Evolutionary conservation across 2,329 filamentous ascomycete genomes (phyloP).

Genomic region (Fusarium caatingaense): DNA sequence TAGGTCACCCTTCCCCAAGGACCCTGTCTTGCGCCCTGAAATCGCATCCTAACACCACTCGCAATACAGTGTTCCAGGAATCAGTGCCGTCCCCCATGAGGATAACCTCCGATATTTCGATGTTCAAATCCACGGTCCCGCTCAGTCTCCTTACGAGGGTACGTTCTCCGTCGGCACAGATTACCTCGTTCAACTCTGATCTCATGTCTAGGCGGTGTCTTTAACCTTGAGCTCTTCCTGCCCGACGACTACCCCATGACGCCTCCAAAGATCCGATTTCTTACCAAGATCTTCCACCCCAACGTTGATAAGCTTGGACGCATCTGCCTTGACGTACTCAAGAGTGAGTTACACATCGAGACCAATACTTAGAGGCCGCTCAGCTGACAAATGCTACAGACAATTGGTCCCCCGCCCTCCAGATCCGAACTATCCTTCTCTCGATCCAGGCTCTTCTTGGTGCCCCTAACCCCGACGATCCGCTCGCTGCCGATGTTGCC

Average conservation of each 20-base stretch:
- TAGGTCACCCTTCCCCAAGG: constrained; percentile 59
- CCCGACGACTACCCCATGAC: constrained; percentile 99
- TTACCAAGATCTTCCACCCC: constrained; percentile 99
- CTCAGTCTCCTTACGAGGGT: constrained; percentile 96
- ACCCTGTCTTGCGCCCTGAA: constrained; percentile 10
- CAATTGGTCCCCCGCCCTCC: constrained; percentile 98
- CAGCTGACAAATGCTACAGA: constrained; percentile 63
- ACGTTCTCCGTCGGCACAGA: constrained; percentile 39
- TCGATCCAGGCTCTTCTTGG: constrained; percentile 97
- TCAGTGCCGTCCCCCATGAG: constrained; percentile 94
- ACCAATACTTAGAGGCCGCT: background rate
- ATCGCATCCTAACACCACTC: constrained; percentile 37
- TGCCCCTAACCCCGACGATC: constrained; percentile 96
- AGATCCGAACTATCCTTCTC: constrained; percentile 98
- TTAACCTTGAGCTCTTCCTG: constrained; percentile 96
- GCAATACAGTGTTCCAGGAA: constrained; percentile 83
- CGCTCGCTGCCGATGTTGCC: constrained; percentile 96
- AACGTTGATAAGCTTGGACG: constrained; percentile 98
- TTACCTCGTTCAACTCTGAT: constrained; percentile 6
- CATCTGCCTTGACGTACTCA: constrained; percentile 96
- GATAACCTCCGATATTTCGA: constrained; percentile 99
- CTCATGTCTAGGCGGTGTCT: constrained; percentile 73
- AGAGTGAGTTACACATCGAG: constrained; percentile 71
- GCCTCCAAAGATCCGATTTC: constrained; percentile 96
- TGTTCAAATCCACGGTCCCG: constrained; percentile 93